Evolutionary conservation across 768 basidiomycete species (phyloP), one percentile per base, ranked within the genome.

Genomic region (Hypsizygus marmoreus): DNA sequence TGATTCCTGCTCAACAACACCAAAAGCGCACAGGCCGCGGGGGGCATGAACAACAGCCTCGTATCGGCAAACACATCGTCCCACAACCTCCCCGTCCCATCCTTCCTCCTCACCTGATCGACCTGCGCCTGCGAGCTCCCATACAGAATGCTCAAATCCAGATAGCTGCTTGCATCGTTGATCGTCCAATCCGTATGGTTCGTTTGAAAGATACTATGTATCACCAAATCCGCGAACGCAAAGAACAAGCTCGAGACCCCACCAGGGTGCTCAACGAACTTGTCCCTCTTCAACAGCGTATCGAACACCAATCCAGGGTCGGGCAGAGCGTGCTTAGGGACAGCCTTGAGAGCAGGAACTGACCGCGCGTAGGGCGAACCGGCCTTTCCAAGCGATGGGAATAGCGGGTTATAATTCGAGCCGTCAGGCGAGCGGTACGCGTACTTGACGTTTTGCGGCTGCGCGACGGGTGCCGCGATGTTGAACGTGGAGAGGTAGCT

Each of bases 241-340:
- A 90, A 91, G 66, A 90, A 86, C 14, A 87, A 66, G 48, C 79
- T 76, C 11, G 83, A 87, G 34, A 91, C 76, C 14, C 88, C 88
- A 3, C 77, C 80, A 4, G 85, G 84, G 61, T 87, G 85, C 7
- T 70, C 63, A 14, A 57, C 56, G 50, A 79, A 82, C 42, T 72
- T 59, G 19, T 73, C 70, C 19, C 76, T 69, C 14, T 75, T 62
- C 30, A 92, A 69, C 11, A 92, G 79, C 1, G 75, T 73, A 56
- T 92, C 88, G 50, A 90, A 92, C 4, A 92, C 73, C 6, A 86
- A 62, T 3, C 73, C 77, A 13, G 88, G 65, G 51, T 87, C 82
- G 1, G 88, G 88, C 34, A 89, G 75, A 8, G 71, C 64, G 13
- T 71, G 59, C 16, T 59, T 62, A 0, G 80, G 74, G 4, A 67